Evolutionary conservation across 2,329 filamentous ascomycete genomes (phyloP).

Genomic region (Pseudonectria foliicola): DNA sequence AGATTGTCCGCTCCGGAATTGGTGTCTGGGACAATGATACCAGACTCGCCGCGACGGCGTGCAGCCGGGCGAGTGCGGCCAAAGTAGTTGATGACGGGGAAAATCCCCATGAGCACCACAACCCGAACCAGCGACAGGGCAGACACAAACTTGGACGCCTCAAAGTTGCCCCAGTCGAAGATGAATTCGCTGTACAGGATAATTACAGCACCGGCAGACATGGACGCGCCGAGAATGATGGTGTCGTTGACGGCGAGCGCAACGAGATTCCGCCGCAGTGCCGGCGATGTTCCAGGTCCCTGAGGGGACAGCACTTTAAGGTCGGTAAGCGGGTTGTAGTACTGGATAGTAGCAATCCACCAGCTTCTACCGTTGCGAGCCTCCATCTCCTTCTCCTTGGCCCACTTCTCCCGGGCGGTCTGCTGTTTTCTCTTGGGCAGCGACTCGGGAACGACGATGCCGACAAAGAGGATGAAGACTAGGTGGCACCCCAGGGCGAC

Average conservation of each 20-base stretch:
- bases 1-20: conserved; percentile 68
- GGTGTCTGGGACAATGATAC: conserved; percentile 33
- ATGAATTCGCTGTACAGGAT: conserved; percentile 75
- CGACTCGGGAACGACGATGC: conserved; percentile 75
- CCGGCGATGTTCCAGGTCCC: conserved; percentile 49
- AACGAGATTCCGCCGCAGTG: conserved; percentile 73
- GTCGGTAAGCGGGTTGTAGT: conserved; percentile 65
- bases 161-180: conserved; percentile 76
- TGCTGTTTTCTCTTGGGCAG: conserved; percentile 66
- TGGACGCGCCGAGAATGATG: conserved; percentile 70
- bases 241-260: conserved; percentile 75
- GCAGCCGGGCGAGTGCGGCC: conserved; percentile 53
- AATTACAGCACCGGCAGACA: conserved; percentile 74
- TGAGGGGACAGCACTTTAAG: conserved; percentile 71
- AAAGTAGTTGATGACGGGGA: conserved; percentile 71
- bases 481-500: conserved; percentile 65
- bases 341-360: conserved; percentile 31
- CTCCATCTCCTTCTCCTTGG: conserved; percentile 35
- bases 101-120: conserved; percentile 61
- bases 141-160: conserved; percentile 75
- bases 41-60: conserved; percentile 31
- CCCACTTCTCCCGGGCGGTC: conserved; percentile 62
- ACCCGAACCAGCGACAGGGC: conserved; percentile 73
- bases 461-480: conserved; percentile 65
- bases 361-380: conserved; percentile 16